Percentiles rank a stretch among this genome's conserved stretches.
These are phyloP conservation scores for Auxenochlorella pyrenoidosa DNA, from an alignment of 139 green algal genomes.

Conservation along the genomic window DNA sequence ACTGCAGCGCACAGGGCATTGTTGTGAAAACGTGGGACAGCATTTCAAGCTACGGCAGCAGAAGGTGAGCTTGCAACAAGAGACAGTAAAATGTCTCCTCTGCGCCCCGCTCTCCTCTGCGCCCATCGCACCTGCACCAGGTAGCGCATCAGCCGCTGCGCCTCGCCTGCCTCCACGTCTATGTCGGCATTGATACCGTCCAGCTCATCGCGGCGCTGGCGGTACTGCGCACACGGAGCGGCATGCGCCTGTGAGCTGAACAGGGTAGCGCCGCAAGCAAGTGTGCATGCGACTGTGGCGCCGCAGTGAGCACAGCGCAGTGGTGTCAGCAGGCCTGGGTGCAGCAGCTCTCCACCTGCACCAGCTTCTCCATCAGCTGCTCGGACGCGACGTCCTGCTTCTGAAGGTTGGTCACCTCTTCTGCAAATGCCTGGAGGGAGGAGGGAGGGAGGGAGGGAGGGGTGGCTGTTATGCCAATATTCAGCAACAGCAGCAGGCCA, in stretches of 20 bases:
- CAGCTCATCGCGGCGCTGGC: slow-evolving; percentile 26
- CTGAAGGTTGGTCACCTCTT: slow-evolving; percentile 35
- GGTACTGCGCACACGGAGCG: not conserved
- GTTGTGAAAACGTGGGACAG: no score
- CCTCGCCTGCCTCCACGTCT: slow-evolving; percentile 32
- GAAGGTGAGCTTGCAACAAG: not conserved
- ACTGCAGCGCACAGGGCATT: not conserved
- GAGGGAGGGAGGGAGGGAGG: not conserved
- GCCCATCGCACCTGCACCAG: slow-evolving; percentile 38
- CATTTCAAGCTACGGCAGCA: not conserved
- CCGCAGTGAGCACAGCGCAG: not conserved
- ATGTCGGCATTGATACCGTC: not conserved
- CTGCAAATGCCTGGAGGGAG: slow-evolving; percentile 13
- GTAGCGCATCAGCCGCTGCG: slow-evolving; percentile 33
- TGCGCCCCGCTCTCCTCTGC: not conserved
- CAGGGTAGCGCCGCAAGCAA: not conserved
- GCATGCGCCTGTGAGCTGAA: not conserved
- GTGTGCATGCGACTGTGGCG: not conserved
- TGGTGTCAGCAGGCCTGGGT: no score
- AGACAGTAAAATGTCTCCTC: no score
- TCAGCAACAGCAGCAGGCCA: not conserved
- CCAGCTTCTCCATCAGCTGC: slow-evolving; percentile 21
- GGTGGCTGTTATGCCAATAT: not conserved
- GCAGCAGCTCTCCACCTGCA: not conserved
- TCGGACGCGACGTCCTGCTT: not conserved